Percentiles rank a stretch among this genome's conserved stretches.
phyloP scores from a whole-genome alignment of 305 asterid genomes.

The Rubia occidens region DNA sequence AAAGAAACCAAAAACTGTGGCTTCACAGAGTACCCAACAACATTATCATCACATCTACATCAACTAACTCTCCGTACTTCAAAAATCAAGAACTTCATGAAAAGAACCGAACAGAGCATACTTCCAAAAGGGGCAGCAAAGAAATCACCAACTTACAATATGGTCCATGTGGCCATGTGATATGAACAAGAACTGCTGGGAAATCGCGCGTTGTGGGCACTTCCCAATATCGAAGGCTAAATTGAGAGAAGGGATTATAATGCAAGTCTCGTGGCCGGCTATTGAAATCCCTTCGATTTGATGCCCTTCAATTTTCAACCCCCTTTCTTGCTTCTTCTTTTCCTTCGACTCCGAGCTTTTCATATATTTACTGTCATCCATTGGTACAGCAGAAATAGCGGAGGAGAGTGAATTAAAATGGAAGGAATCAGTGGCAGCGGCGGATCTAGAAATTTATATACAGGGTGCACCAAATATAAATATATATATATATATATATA shows the following conservation, averaged over 20 bases:
- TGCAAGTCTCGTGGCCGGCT: constrained; percentile 89
- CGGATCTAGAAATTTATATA: too few species aligned
- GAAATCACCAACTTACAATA: constrained; percentile 32
- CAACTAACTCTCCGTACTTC: too few species aligned
- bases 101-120: not conserved
- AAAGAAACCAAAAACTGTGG: not conserved
- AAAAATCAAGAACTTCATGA: not conserved
- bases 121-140: not conserved
- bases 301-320: constrained; percentile 54
- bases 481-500: too few species aligned
- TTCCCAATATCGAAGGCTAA: constrained; percentile 86
- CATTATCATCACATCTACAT: not conserved
- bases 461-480: too few species aligned
- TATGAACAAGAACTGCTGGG: constrained; percentile 86
- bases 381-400: not conserved
- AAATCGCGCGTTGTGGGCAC: constrained; percentile 90
- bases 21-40: too few species aligned
- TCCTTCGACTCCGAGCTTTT: constrained; percentile 8
- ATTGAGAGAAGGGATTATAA: constrained; percentile 68
- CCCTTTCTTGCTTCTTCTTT: constrained; percentile 34
- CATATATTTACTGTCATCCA: not conserved
- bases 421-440: too few species aligned
- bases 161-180: constrained; percentile 99
- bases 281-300: constrained; percentile 70
- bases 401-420: not conserved